Evolutionary conservation across 2,329 filamentous ascomycete genomes (phyloP).

Genomic region (Coccinonectria pachysandricola): DNA sequence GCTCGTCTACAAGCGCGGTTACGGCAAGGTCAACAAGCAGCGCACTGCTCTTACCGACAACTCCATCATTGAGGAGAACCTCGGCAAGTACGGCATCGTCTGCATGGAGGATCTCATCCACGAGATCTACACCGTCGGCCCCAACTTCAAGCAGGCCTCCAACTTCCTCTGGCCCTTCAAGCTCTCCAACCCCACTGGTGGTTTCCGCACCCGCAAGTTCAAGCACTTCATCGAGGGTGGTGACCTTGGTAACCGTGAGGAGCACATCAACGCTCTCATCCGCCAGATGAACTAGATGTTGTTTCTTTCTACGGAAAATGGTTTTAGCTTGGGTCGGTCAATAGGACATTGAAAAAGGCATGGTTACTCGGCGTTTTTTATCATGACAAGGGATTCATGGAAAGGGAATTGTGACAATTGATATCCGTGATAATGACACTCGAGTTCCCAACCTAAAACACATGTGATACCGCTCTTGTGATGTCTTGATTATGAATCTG

Average conservation of each 20-base stretch:
- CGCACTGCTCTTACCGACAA: conserved; percentile 95
- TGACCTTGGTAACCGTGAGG: conserved; percentile 97
- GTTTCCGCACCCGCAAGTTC: conserved; percentile 96
- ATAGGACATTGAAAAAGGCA: conserved; percentile 25
- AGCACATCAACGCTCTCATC: conserved; percentile 93
- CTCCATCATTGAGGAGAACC: conserved; percentile 89
- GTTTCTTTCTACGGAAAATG: too few species aligned
- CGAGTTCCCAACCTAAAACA: conserved; percentile 25
- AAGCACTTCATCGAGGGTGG: conserved; percentile 98
- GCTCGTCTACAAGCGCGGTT: conserved; percentile 99
- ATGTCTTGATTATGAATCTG: background rate
- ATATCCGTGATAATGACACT: conserved; percentile 31
- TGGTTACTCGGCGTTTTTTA: conserved; percentile 32
- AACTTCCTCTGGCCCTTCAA: conserved; percentile 99
- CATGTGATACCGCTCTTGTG: conserved; percentile 10
- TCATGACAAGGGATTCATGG: conserved; percentile 28
- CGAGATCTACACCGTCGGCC: conserved; percentile 97
- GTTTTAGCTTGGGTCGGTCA: conserved; percentile 17
- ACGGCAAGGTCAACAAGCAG: conserved; percentile 98
- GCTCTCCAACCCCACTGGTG: conserved; percentile 95
- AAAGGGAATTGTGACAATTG: conserved; percentile 29
- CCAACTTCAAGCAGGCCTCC: conserved; percentile 98
- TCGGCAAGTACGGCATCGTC: conserved; percentile 98
- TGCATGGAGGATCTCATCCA: conserved; percentile 99
- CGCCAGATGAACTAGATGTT: conserved; percentile 98